Conservation (phyloP, 805 yeast species). For the Kregervanrija pseudodelftensis region DNA sequence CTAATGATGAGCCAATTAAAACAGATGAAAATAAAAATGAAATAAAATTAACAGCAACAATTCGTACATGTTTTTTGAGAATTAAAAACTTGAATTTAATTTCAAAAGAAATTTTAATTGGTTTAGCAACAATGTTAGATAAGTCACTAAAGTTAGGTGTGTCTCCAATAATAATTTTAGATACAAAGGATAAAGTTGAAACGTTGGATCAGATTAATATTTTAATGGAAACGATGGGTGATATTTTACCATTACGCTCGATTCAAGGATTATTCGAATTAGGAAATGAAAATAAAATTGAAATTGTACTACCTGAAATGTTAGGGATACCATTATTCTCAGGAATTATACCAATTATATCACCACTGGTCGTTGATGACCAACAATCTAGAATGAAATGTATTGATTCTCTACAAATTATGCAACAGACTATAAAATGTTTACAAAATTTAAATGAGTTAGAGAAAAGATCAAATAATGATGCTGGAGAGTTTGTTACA, state of each 20-base stretch:
- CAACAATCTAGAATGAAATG: slow-evolving; percentile 25
- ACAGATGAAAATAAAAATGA: slow-evolving; percentile 12
- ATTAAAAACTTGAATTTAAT: slow-evolving; percentile 35
- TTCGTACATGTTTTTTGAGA: slow-evolving; percentile 52
- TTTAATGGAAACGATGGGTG: slow-evolving; percentile 3
- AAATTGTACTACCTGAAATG: slow-evolving; percentile 29
- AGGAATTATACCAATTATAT: slow-evolving; percentile 52
- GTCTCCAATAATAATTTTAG: slow-evolving; percentile 63
- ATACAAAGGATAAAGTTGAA: slow-evolving; percentile 13
- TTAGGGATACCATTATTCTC: slow-evolving; percentile 36
- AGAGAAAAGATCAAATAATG: slow-evolving; percentile 8
- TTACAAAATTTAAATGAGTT: slow-evolving; percentile 23
- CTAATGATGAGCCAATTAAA: too few relatives aligned
- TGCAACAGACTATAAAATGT: slow-evolving; percentile 32
- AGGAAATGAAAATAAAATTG: slow-evolving; percentile 10
- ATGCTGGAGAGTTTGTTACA: slow-evolving; percentile 31
- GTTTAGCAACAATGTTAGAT: slow-evolving; percentile 50
- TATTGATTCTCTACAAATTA: slow-evolving; percentile 32
- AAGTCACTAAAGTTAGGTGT: slow-evolving; percentile 55
- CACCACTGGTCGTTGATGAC: slow-evolving; percentile 44
- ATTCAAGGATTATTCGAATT: slow-evolving; percentile 33
- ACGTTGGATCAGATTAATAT: background rate
- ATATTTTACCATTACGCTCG: slow-evolving; percentile 16
- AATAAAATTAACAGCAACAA: slow-evolving; percentile 29
- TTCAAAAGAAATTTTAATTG: slow-evolving; percentile 28